A percentile compares a stretch with the other conserved stretches of the same genome.
phyloP scores from a whole-genome alignment of 495 filamentous ascomycete species.

The Corynascus novoguineensis region DNA sequence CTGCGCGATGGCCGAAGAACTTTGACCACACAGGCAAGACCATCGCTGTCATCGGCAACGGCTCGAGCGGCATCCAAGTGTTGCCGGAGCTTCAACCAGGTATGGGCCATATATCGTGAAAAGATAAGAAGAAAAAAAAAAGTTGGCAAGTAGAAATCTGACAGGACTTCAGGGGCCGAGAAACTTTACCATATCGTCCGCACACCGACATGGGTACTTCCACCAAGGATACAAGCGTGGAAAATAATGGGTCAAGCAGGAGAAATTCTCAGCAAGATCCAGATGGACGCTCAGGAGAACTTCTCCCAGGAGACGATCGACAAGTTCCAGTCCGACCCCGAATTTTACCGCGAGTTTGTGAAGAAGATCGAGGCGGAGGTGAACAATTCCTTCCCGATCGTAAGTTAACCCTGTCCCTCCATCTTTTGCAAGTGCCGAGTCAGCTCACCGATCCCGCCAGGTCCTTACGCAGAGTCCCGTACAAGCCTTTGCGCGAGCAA shows the following conservation, averaged over 20 bases:
- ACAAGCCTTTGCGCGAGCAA: constrained; percentile 30
- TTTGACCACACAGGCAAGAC: constrained; percentile 54
- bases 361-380: constrained; percentile 39
- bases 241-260: constrained; percentile 37
- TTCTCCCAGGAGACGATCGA: constrained; percentile 42
- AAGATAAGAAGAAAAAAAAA: no score
- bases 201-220: constrained; percentile 62
- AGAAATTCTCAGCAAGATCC: constrained; percentile 20
- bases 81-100: constrained; percentile 55
- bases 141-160: constrained; percentile 8
- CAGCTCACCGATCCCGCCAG: constrained; percentile 11
- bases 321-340: constrained; percentile 40
- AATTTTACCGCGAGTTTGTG: constrained; percentile 33
- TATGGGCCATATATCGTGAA: no score
- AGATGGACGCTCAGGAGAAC: constrained; percentile 35
- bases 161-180: constrained; percentile 33
- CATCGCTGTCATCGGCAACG: constrained; percentile 57
- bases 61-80: constrained; percentile 54
- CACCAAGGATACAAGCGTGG: constrained; percentile 45
- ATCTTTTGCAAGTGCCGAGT: background rate
- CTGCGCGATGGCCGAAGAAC: constrained; percentile 52
- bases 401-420: constrained; percentile 15
- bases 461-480: constrained; percentile 33
- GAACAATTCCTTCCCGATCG: constrained; percentile 45
- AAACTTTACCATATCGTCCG: constrained; percentile 49